Percentiles rank a stretch among this genome's conserved stretches.
Conservation (phyloP, 139 green algal species). For the Chlorella sorokiniana region DNA sequence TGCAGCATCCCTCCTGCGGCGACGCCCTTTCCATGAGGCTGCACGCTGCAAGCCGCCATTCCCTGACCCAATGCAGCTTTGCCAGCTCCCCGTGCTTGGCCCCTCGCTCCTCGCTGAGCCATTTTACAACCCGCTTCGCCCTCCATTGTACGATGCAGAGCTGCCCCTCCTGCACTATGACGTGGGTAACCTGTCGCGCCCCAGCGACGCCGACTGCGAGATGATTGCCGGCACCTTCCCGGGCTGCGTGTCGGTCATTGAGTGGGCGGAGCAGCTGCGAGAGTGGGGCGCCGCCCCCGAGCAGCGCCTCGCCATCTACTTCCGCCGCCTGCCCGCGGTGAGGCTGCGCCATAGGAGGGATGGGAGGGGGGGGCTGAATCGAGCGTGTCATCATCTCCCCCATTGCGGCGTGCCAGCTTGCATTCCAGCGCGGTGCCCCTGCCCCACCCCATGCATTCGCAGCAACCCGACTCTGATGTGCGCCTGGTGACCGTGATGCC, state of each 20-base stretch:
- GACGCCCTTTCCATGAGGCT: background rate
- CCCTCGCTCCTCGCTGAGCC: background rate
- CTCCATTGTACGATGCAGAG: background rate
- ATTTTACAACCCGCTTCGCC: background rate
- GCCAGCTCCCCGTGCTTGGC: background rate
- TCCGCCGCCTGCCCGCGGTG: conserved; percentile 24
- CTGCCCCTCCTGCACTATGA: conserved; percentile 25
- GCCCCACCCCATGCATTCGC: background rate
- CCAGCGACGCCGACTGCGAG: conserved; percentile 15
- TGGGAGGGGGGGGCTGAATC: background rate
- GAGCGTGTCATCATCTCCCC: too few relatives aligned
- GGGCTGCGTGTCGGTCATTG: conserved; percentile 37
- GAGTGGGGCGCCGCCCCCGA: conserved; percentile 32
- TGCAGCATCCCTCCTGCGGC: background rate
- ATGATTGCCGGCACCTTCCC: conserved; percentile 22
- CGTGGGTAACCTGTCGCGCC: conserved; percentile 3
- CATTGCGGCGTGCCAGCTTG: background rate
- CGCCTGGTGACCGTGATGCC: conserved; percentile 29
- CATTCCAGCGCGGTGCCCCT: background rate
- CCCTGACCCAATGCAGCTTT: background rate
- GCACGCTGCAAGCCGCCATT: background rate
- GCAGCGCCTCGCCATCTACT: conserved; percentile 35
- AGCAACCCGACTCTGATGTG: conserved; percentile 9
- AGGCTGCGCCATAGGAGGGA: background rate
- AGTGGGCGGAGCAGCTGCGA: conserved; percentile 42